Evolutionary conservation across 352 stramenopile species (phyloP), one percentile per base, ranked within the genome.

Genomic region (Phytophthora europaea): DNA sequence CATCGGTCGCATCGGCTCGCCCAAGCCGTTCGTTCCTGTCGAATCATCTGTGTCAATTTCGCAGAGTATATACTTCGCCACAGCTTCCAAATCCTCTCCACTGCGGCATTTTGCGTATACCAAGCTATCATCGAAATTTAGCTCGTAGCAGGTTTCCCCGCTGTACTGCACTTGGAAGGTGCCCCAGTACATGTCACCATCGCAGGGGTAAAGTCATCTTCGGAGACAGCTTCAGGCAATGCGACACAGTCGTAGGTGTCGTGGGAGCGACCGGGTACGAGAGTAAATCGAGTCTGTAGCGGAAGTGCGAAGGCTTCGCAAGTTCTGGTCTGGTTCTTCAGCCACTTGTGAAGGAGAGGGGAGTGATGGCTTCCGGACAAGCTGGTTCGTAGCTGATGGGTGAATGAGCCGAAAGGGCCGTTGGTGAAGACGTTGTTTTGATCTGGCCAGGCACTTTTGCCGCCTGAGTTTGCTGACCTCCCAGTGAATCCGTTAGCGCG

Each of bases 51-150:
- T 31, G 28, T 7, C 50, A 22, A 73, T 43, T 40, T 67, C 50
- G 13, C 66, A 73, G 20, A 61, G 40, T 5, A 68, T 40, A 28
- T 50, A 60, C 0, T 67, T 26, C 36, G 16, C 53, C 15, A 36
- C 47, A 38, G 28, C 2, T 18, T 63, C 51, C 5, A 6, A n/a
- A 26, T 22, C 20, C 4, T 3, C 7, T 45, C 22, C 36, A 34
- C 57, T 67, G 12, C 36, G 58, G 20, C 65, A 72, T 10, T 72
- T 33, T 10, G 51, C 26, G 22, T 58, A 73, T 18, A 73, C 65
- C 0, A 3, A 9, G 18, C 16, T 23, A 18, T 68, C 26, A 12
- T 73, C 43, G 23, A 73, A 73, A n/a, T 20, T 6, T 18, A 73
- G 38, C 13, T 68, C 38, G 52, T 63, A 68, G 59, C 65, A 73